Evolutionary conservation across 2,329 filamentous ascomycete species (phyloP).

Genomic region (Arthrinium phaeospermum): DNA sequence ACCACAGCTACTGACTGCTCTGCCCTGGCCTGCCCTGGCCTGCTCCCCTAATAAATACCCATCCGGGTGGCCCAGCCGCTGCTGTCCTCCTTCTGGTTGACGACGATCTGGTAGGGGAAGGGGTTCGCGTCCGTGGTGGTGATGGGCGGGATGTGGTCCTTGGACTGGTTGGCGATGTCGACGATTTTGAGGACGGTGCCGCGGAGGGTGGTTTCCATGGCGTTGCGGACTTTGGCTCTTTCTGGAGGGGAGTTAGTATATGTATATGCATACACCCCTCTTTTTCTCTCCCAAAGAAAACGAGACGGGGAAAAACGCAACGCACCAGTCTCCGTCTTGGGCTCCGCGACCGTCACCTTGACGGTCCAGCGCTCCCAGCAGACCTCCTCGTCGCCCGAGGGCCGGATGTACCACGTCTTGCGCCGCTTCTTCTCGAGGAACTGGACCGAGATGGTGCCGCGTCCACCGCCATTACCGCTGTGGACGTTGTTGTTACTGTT

Average conservation of each 20-base stretch:
- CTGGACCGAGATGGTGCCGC: slow-evolving; percentile 80
- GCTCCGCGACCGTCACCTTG: slow-evolving; percentile 90
- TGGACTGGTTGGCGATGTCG: slow-evolving; percentile 83
- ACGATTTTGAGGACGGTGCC: slow-evolving; percentile 91
- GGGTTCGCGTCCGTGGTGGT: slow-evolving; percentile 91
- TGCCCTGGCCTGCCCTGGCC: too few relatives aligned
- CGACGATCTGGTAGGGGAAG: slow-evolving; percentile 90
- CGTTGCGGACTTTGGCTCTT: slow-evolving; percentile 83
- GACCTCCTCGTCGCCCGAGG: slow-evolving; percentile 77
- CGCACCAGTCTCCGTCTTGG: slow-evolving; percentile 85
- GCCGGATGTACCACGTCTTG: slow-evolving; percentile 76
- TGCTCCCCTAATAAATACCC: slow-evolving; percentile 65
- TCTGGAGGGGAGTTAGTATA: slow-evolving; percentile 56
- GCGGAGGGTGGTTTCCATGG: slow-evolving; percentile 89
- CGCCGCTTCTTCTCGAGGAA: slow-evolving; percentile 93
- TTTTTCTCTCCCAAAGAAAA: too few relatives aligned
- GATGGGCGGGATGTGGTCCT: slow-evolving; percentile 96
- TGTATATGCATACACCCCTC: too few relatives aligned
- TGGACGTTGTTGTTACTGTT: slow-evolving; percentile 21
- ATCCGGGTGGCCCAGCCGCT: slow-evolving; percentile 81
- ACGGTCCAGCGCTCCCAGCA: slow-evolving; percentile 98
- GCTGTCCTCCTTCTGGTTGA: slow-evolving; percentile 73
- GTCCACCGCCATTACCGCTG: slow-evolving; percentile 20
- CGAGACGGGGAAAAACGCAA: slow-evolving; percentile 23
- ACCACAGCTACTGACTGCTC: too few relatives aligned